phyloP scores from a whole-genome alignment of 2,329 filamentous ascomycete species.

The Metarhizium brunneum region DNA sequence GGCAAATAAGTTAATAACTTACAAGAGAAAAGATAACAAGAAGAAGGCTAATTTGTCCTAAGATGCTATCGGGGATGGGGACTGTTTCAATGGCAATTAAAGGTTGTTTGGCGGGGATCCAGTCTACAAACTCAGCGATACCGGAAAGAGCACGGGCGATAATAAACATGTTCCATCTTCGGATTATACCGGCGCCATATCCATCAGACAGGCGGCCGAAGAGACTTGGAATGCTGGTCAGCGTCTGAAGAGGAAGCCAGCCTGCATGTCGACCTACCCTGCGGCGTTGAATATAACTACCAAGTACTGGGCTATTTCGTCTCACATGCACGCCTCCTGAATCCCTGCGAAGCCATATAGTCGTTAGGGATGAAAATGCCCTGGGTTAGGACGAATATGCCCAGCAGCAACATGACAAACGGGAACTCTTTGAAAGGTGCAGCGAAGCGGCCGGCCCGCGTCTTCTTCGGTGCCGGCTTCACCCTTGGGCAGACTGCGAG shows the following conservation, averaged over 20 bases:
- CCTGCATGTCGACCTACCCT: background rate
- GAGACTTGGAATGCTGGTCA: background rate
- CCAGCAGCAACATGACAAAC: background rate
- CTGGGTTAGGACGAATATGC: background rate
- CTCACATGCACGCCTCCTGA: conserved; percentile 15
- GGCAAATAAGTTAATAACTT: too few relatives aligned
- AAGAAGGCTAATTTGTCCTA: too few relatives aligned
- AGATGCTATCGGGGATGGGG: too few relatives aligned
- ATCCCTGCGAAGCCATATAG: conserved; percentile 8
- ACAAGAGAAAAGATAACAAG: too few relatives aligned
- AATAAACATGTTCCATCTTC: background rate
- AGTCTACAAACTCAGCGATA: background rate
- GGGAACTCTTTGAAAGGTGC: background rate
- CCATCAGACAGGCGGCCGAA: background rate
- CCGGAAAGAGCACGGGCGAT: background rate
- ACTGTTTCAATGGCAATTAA: too few relatives aligned
- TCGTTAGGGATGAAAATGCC: background rate
- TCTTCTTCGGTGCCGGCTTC: background rate
- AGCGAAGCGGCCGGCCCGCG: background rate
- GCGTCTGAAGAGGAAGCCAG: background rate
- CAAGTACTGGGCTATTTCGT: background rate
- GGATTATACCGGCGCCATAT: background rate
- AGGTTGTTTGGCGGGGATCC: background rate
- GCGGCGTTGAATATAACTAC: background rate
- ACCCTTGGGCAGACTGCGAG: background rate